Evolutionary conservation across 1,284 basidiomycete genomes (phyloP).

Genomic region (Agroathelia rolfsii): DNA sequence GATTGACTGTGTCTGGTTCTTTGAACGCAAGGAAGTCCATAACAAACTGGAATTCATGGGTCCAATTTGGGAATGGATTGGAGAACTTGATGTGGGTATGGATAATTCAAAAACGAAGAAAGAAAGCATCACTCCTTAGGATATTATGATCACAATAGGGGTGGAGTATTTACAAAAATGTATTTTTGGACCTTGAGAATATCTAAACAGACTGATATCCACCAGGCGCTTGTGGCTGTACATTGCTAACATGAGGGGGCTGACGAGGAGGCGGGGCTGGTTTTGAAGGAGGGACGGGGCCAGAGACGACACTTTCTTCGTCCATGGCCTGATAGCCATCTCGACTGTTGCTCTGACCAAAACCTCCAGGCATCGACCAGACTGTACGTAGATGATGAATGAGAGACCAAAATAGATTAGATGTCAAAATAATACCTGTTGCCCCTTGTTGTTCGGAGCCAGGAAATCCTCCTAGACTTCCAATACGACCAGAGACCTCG

Average conservation of each 20-base stretch:
- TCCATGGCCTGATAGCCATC: constrained; percentile 70
- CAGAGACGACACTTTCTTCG: constrained; percentile 37
- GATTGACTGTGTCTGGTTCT: constrained; percentile 79
- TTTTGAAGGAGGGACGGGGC: constrained; percentile 25
- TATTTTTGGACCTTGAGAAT: constrained; percentile 14
- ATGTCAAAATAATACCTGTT: constrained; percentile 36
- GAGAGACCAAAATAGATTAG: neutral
- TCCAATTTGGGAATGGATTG: constrained; percentile 1
- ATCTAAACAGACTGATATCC: constrained; percentile 43
- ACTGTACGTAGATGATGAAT: constrained; percentile 30
- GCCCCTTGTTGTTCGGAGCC: too few relatives aligned
- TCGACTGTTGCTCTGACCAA: constrained; percentile 41
- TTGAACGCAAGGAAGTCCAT: constrained; percentile 58
- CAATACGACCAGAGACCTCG: constrained; percentile 50
- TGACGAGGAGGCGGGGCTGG: constrained; percentile 13
- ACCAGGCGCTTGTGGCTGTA: constrained; percentile 28
- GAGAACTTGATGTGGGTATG: neutral
- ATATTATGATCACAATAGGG: constrained; percentile 10
- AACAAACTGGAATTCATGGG: constrained; percentile 41
- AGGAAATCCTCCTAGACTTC: constrained; percentile 40
- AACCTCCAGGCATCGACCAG: constrained; percentile 81
- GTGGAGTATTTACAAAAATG: neutral
- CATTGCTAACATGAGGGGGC: constrained; percentile 13
- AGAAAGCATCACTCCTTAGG: neutral
- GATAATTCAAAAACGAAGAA: constrained; percentile 1